Evolutionary conservation across 2,329 filamentous ascomycete genomes (phyloP).

Genomic region (Aspergillus alliaceus): DNA sequence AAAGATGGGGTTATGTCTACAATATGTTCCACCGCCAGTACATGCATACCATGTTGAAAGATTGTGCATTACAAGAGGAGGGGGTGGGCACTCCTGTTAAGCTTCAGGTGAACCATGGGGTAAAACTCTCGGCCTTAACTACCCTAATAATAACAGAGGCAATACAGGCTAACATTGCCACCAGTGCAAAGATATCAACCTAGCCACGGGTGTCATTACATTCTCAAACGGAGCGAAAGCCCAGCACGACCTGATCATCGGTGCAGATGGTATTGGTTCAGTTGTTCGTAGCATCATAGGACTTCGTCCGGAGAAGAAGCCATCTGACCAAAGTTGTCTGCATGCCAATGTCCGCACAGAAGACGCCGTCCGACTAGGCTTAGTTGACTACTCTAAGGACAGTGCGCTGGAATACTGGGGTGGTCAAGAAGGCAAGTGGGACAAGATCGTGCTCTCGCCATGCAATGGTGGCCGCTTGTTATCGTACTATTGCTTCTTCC

Average conservation of each 20-base stretch:
- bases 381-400: constrained; percentile 63
- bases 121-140: constrained; percentile 23
- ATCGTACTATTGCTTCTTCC: constrained; percentile 71
- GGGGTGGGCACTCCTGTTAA: constrained; percentile 56
- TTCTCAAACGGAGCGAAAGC: constrained; percentile 55
- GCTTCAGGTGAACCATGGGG: constrained; percentile 57
- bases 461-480: constrained; percentile 66
- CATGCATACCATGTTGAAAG: constrained; percentile 68
- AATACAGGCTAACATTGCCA: neutral
- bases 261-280: constrained; percentile 68
- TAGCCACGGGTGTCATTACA: constrained; percentile 49
- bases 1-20: constrained; percentile 65
- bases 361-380: constrained; percentile 59
- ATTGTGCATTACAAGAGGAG: constrained; percentile 53
- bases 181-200: constrained; percentile 53
- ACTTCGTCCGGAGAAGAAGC: constrained; percentile 59
- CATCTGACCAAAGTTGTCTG: constrained; percentile 61
- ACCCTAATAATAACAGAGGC: neutral
- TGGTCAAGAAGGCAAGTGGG: constrained; percentile 58
- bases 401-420: constrained; percentile 70
- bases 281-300: constrained; percentile 63
- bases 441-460: constrained; percentile 70
- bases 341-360: constrained; percentile 65
- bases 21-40: constrained; percentile 71
- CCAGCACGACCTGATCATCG: constrained; percentile 61